Evolutionary conservation across 2,329 filamentous ascomycete genomes (phyloP).

Genomic region (Pseudovirgaria hyperparasitica): DNA sequence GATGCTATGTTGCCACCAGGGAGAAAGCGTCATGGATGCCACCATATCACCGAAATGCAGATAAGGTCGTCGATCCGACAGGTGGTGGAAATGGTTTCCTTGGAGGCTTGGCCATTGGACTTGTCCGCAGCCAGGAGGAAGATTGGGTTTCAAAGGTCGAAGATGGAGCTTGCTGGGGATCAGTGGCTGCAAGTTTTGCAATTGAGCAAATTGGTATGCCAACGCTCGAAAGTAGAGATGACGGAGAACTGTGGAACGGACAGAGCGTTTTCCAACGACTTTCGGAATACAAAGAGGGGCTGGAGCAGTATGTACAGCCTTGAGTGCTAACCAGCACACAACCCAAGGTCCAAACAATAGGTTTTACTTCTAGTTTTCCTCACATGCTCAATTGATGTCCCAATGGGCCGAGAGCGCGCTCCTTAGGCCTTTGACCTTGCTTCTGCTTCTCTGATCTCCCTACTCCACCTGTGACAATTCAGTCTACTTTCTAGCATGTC

Average conservation of each 20-base stretch:
- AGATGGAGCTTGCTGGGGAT: conserved; percentile 66
- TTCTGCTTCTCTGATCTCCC: conserved; percentile 55
- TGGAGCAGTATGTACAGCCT: conserved; percentile 26
- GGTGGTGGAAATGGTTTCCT: conserved; percentile 90
- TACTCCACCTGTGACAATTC: conserved; percentile 49
- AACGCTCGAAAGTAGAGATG: conserved; percentile 24
- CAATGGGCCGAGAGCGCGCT: conserved; percentile 6
- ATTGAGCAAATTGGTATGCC: conserved; percentile 93
- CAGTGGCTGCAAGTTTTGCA: conserved; percentile 76
- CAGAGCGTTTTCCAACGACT: conserved; percentile 29
- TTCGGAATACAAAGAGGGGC: conserved; percentile 25
- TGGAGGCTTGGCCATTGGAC: conserved; percentile 44
- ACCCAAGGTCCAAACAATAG: conserved; percentile 8
- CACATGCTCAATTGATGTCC: conserved; percentile 3
- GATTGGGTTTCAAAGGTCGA: conserved; percentile 34
- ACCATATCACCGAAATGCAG: conserved; percentile 50
- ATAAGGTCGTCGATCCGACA: conserved; percentile 74
- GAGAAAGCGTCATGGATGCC: conserved; percentile 52
- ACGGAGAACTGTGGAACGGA: conserved; percentile 36
- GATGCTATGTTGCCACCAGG: conserved; percentile 43
- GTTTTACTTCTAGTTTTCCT: too few relatives aligned
- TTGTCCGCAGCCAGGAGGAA: conserved; percentile 40
- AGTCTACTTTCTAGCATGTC: conserved; percentile 2
- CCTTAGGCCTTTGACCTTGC: conserved; percentile 21
- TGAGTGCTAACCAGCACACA: conserved; percentile 12